Conservation (phyloP, 2,329 filamentous ascomycete species). For the Scytalidium lignicola region DNA sequence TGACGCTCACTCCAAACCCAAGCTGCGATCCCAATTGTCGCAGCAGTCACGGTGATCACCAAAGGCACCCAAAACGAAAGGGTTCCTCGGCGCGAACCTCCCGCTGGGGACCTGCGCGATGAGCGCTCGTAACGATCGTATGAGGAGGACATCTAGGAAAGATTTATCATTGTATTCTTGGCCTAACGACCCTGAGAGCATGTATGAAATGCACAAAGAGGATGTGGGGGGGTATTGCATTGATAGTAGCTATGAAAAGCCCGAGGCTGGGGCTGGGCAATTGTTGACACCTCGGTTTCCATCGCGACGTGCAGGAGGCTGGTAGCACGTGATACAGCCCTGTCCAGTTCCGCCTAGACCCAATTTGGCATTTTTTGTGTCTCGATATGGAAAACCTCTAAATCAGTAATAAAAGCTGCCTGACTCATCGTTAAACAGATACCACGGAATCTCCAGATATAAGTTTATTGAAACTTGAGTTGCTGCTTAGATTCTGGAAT, state of each 20-base stretch:
- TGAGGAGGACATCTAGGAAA: constrained; percentile 55
- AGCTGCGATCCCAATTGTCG: constrained; percentile 77
- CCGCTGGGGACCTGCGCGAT: constrained; percentile 35
- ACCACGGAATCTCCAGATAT: not conserved
- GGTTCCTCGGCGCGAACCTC: constrained; percentile 54
- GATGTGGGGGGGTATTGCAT: not conserved
- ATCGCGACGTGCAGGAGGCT: constrained; percentile 1
- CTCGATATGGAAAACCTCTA: too few relatives aligned
- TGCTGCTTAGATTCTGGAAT: too few relatives aligned
- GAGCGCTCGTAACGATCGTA: constrained; percentile 54
- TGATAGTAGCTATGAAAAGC: constrained; percentile 3
- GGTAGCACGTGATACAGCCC: constrained; percentile 4
- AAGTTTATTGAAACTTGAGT: too few relatives aligned
- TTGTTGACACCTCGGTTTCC: constrained; percentile 2
- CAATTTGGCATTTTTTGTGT: not conserved
- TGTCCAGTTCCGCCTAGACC: not conserved
- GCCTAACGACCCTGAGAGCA: not conserved
- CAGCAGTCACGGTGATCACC: constrained; percentile 78
- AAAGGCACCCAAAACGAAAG: constrained; percentile 88
- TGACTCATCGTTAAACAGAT: not conserved
- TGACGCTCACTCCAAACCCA: constrained; percentile 92
- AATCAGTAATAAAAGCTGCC: not conserved
- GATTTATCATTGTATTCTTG: constrained; percentile 15
- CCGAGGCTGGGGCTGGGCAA: constrained; percentile 8
- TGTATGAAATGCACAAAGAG: not conserved